Conservation (phyloP, 75 land plant species). For the Chamaecyparis obtusa region DNA sequence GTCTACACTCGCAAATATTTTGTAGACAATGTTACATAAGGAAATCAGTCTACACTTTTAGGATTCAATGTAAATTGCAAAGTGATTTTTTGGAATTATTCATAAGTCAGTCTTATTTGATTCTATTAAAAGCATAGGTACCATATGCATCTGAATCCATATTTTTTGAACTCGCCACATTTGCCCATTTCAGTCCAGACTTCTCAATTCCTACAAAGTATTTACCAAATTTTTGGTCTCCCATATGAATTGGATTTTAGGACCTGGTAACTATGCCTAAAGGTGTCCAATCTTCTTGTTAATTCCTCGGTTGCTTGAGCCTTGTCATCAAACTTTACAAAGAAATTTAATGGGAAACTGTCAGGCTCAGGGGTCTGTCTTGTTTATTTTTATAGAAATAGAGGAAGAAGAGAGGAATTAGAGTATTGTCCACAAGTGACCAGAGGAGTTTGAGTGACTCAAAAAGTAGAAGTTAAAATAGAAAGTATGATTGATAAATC, state of each 20-base stretch:
- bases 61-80: background rate
- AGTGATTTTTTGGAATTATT: background rate
- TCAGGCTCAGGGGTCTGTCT: no score
- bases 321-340: background rate
- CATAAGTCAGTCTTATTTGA: background rate
- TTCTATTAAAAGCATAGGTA: background rate
- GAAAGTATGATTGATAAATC: background rate
- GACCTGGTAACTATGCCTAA: no score
- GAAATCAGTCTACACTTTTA: background rate
- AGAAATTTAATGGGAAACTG: background rate
- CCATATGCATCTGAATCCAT: no score
- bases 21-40: background rate
- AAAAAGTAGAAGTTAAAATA: background rate
- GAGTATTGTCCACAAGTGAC: background rate
- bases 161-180: no score
- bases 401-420: background rate
- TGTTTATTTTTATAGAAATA: no score
- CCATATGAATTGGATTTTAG: no score
- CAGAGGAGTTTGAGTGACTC: background rate
- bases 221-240: no score
- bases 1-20: no score
- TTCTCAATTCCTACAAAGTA: no score
- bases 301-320: no score
- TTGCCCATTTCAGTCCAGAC: no score
- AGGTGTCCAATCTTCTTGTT: no score